phyloP scores from a whole-genome alignment of 495 filamentous ascomycete genomes.

The Penicillium cataractarum region DNA sequence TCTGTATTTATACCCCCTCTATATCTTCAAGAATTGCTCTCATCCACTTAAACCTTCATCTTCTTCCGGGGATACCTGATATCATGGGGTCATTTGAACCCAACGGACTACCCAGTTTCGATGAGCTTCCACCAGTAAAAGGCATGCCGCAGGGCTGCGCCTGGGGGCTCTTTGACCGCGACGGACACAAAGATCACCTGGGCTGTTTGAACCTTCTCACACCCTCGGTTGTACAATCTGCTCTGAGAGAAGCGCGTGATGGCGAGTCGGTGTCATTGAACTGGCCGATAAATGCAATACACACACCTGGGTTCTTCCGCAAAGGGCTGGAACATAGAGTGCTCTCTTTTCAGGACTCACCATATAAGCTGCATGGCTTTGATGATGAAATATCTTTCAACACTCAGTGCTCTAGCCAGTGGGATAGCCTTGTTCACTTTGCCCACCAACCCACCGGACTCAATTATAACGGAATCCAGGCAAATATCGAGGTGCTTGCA shows the following conservation, averaged over 20 bases:
- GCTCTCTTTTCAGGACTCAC: background rate
- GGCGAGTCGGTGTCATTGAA: constrained; percentile 43
- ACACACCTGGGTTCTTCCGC: constrained; percentile 51
- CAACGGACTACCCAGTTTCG: background rate
- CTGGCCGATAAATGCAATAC: constrained; percentile 42
- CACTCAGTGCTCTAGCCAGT: constrained; percentile 45
- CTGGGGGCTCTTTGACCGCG: constrained; percentile 65
- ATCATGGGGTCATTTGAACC: background rate
- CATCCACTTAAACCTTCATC: too few relatives aligned
- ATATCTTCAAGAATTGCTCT: too few relatives aligned
- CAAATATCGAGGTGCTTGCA: background rate
- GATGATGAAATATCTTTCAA: constrained; percentile 37
- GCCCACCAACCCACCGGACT: constrained; percentile 4
- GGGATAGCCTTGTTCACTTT: constrained; percentile 27
- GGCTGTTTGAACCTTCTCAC: constrained; percentile 62
- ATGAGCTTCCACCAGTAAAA: constrained; percentile 31
- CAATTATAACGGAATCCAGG: constrained; percentile 16
- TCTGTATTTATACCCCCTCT: too few relatives aligned
- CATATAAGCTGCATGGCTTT: constrained; percentile 39
- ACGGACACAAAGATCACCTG: constrained; percentile 57
- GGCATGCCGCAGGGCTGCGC: constrained; percentile 62
- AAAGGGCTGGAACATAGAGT: constrained; percentile 43
- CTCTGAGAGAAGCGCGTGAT: constrained; percentile 51
- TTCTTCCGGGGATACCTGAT: background rate
- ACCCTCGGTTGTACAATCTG: constrained; percentile 50